Evolutionary conservation across 768 basidiomycete genomes (phyloP), one percentile per base, ranked within the genome.

Genomic region (Termitomyces sp.): DNA sequence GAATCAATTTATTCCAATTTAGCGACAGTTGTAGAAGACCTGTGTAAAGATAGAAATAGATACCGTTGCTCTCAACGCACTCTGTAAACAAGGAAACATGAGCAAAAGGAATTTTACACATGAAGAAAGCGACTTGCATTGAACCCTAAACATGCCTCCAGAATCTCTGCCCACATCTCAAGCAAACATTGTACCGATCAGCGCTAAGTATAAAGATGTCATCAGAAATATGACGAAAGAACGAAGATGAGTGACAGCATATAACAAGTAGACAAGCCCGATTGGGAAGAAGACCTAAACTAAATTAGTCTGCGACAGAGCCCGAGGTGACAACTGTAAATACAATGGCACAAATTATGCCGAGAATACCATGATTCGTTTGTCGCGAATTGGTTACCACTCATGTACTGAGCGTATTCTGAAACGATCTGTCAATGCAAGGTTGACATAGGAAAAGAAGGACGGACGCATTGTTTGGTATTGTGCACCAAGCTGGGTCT

Each of bases 261-360:
- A 67, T 63, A 65, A 60, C 35, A 67, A 48, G 46, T 66, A 65
- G 4, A 67, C 49, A 48, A 68, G 51, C 11, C 66, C 67, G n/a
- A 66, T 62, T 13, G 67, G 67, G 56, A 68, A 68, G 54, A 66
- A 65, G 18, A 65, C 24, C 62, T 67, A 16, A 38, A 47, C 6
- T 9, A 4, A n/a, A 56, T 33, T 30, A 54, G 14, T 20, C 44
- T 20, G 22, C 8, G n/a, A 36, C 10, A 33, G 16, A 28, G 22
- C 24, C 20, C 8, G 33, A n/a, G 8, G 24, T 35, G 44, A 40
- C 40, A 51, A 24, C 6, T 11, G 5, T 28, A 30, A 11, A 52
- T 28, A 69, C 68, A 16, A 70, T 60, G 24, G 67, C 67, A 20
- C 61, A 60, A 46, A 70, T 67, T 32, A 69, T 66, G 3, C 68